Evolutionary conservation across 2,329 filamentous ascomycete genomes (phyloP), one percentile per base, ranked within the genome.

Genomic region (Sclerotinia spermophila): DNA sequence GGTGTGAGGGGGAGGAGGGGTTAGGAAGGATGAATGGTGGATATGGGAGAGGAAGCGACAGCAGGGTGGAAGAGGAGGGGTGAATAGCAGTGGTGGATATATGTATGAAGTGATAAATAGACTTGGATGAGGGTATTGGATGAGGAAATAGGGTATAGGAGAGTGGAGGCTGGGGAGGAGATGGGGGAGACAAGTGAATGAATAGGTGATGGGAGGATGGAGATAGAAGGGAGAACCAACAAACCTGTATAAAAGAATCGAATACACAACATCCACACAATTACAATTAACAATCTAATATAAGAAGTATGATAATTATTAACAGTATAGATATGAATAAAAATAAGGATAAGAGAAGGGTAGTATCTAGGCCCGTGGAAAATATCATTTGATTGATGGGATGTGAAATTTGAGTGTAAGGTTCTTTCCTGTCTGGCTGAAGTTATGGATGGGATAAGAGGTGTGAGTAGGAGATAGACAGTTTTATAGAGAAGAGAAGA

Each of bases 241-340:
- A 59, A 51, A 51, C 24, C 24, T 53, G 61, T 65, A 65, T 40
- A 65, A 65, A 65, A 65, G 33, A 51, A 65, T 65, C 61, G 51
- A 51, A 65, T n/a, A 65, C 30, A 40, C 58, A 44, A 60, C 24
- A 59, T 35, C 40, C 5, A 59, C 35, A 60, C 44, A 64, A n/a
- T 48, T 19, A 45, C 17, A 56, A 30, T 2, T 17, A 33, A 24
- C 30, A 24, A n/a, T n/a, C 33, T 19, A 40, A 7, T 27, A 11
- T 2, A 27, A n/a, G 48, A 27, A 51, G n/a, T n/a, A 27, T 51
- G 48, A 15, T 1, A 7, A 17, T 27, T 5, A n/a, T n/a, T n/a
- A n/a, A n/a, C n/a, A n/a, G n/a, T n/a, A n/a, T n/a, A n/a, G n/a
- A n/a, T n/a, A n/a, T n/a, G n/a, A n/a, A n/a, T n/a, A n/a, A 27